A percentile compares a stretch with the other conserved stretches of the same genome.
phyloP scores from a whole-genome alignment of 2,329 filamentous ascomycete species.

The Hirsutella thompsonii region DNA sequence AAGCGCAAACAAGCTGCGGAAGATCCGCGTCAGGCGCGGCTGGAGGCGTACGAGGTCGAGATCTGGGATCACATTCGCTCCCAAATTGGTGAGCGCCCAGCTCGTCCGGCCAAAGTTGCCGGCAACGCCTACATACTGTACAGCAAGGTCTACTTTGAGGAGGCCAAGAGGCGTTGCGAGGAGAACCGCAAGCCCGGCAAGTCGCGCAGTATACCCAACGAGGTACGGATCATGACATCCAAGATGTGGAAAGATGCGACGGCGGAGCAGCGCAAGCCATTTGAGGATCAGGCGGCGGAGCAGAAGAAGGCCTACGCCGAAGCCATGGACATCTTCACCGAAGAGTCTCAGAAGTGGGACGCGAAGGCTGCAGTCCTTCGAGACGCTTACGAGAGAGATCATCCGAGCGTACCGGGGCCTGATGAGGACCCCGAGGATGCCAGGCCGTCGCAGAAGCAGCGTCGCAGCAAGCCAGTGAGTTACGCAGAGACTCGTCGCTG shows the following conservation, averaged over 20 bases:
- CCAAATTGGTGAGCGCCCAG: conserved; percentile 61
- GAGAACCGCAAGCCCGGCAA: conserved; percentile 50
- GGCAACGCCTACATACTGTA: conserved; percentile 84
- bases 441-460: conserved; percentile 15
- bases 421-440: conserved; percentile 11
- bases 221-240: conserved; percentile 75
- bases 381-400: conserved; percentile 36
- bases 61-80: conserved; percentile 37
- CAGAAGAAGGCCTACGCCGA: conserved; percentile 55
- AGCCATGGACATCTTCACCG: conserved; percentile 45
- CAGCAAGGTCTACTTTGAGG: conserved; percentile 65
- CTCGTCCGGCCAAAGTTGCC: conserved; percentile 57
- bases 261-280: conserved; percentile 61
- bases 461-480: conserved; percentile 23
- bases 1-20: conserved; percentile 43
- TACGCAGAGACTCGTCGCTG: conserved; percentile 16
- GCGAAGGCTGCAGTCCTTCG: conserved; percentile 43
- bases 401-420: conserved; percentile 24
- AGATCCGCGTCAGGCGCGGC: conserved; percentile 36
- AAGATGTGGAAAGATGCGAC: conserved; percentile 79
- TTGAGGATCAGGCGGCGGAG: conserved; percentile 57
- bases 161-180: conserved; percentile 45
- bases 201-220: conserved; percentile 57
- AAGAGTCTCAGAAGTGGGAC: conserved; percentile 60
- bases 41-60: conserved; percentile 43